These are phyloP conservation scores for Simmondsia chinensis DNA, from an alignment of 148 eudicot species.

Conservation along the genomic window DNA sequence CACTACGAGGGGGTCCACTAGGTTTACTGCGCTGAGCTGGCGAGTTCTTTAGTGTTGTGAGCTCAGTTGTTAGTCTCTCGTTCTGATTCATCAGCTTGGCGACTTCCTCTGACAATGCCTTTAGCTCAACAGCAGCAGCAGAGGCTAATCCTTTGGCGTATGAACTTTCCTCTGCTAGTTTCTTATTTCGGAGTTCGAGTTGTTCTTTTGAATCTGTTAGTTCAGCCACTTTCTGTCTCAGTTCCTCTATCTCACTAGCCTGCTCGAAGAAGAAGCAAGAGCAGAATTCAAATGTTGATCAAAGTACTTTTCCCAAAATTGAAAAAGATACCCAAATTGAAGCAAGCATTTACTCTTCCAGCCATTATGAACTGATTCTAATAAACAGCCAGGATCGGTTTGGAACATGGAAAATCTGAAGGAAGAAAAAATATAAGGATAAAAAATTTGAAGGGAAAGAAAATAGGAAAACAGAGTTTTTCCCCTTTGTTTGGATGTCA, in stretches of 20 bases:
- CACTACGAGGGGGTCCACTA: conserved; percentile 39
- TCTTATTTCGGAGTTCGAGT: conserved; percentile 69
- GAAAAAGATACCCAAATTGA: too few relatives aligned
- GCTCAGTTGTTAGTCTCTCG: conserved; percentile 63
- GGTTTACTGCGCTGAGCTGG: conserved; percentile 53
- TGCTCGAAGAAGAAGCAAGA: conserved; percentile 10
- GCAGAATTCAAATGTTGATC: neutral
- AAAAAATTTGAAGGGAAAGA: too few relatives aligned
- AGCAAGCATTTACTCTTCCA: too few relatives aligned
- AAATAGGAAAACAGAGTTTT: too few relatives aligned
- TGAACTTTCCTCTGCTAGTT: conserved; percentile 89
- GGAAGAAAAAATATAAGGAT: too few relatives aligned
- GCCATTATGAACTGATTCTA: too few relatives aligned
- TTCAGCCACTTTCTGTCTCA: conserved; percentile 46
- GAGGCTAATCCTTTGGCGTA: conserved; percentile 98
- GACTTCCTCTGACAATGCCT: conserved; percentile 95
- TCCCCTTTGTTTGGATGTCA: too few relatives aligned
- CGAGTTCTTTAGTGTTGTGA: conserved; percentile 50
- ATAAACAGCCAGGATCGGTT: too few relatives aligned
- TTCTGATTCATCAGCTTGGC: conserved; percentile 91
- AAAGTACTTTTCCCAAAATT: too few relatives aligned
- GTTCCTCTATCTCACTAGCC: conserved; percentile 57
- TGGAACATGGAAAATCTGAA: too few relatives aligned
- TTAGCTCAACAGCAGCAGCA: conserved; percentile 95
- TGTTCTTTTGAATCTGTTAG: conserved; percentile 56